phyloP scores from a whole-genome alignment of 441 rosid genomes.

The Populus hybrid region DNA sequence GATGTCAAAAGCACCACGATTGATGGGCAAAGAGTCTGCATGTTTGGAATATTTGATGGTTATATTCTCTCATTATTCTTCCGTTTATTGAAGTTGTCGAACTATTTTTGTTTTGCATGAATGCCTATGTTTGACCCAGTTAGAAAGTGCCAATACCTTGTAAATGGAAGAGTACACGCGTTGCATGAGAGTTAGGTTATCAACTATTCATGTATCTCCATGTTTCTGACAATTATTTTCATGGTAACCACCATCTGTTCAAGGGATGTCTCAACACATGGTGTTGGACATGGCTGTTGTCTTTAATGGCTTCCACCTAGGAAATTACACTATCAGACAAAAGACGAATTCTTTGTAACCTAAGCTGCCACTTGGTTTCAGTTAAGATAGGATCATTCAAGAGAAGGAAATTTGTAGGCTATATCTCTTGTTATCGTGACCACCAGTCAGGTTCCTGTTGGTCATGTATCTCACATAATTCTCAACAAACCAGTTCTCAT shows the following conservation, averaged over 20 bases:
- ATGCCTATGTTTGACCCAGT: neutral
- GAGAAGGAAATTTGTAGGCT: neutral
- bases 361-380: neutral
- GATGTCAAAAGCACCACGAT: constrained; percentile 71
- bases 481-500: neutral
- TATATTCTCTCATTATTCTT: constrained; percentile 25
- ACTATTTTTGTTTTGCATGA: neutral
- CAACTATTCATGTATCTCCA: constrained; percentile 11
- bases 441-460: neutral
- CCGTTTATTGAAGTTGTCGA: neutral
- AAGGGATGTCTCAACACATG: constrained; percentile 8
- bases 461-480: neutral
- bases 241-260: neutral
- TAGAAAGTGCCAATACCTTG: neutral
- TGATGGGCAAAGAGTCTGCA: constrained; percentile 69
- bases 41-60: constrained; percentile 99
- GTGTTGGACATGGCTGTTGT: neutral
- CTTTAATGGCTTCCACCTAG: neutral
- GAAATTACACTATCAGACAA: neutral
- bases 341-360: neutral
- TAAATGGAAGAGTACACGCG: constrained; percentile 3
- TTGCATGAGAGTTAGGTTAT: constrained; percentile 7
- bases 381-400: neutral
- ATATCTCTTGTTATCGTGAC: neutral
- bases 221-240: neutral